phyloP scores from a whole-genome alignment of 208 protist genomes.

The Acanthamoeba royreba region DNA sequence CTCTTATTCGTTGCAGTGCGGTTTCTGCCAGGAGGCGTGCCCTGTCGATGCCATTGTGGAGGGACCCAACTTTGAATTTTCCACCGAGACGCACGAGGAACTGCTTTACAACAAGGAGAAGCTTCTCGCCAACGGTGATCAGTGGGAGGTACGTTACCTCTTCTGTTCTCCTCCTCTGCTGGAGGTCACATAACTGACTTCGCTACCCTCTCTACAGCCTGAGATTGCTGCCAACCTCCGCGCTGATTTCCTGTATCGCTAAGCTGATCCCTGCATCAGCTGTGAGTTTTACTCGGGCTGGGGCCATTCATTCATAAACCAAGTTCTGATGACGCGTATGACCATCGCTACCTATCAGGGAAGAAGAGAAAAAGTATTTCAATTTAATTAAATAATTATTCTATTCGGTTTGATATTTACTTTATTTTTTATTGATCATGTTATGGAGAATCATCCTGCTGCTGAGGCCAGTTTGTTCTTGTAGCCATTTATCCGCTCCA shows the following conservation, averaged over 20 bases:
- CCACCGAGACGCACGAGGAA: constrained; percentile 84
- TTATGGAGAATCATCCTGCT: too few species aligned
- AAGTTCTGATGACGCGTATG: too few species aligned
- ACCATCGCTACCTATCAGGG: too few species aligned
- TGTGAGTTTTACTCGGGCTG: too few species aligned
- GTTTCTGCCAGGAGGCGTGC: constrained; percentile 86
- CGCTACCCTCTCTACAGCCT: constrained; percentile 48
- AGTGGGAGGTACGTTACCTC: constrained; percentile 55
- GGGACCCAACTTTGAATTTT: constrained; percentile 86
- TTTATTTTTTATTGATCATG: too few species aligned
- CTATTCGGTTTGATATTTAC: too few species aligned
- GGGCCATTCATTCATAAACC: too few species aligned
- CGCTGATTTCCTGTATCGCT: constrained; percentile 80
- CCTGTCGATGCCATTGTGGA: constrained; percentile 87
- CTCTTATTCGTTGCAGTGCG: constrained; percentile 53
- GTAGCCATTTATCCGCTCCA: neutral
- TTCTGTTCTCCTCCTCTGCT: neutral
- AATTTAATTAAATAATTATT: too few species aligned
- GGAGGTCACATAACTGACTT: neutral
- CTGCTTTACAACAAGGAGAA: constrained; percentile 88
- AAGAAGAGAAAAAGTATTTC: too few species aligned
- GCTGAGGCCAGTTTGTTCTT: neutral
- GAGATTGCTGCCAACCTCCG: constrained; percentile 81
- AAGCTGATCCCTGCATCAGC: too few species aligned
- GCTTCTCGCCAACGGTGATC: constrained; percentile 80